Evolutionary conservation across 1,139 yeast species (phyloP).

Genomic region (Yamadazyma diospyri): DNA sequence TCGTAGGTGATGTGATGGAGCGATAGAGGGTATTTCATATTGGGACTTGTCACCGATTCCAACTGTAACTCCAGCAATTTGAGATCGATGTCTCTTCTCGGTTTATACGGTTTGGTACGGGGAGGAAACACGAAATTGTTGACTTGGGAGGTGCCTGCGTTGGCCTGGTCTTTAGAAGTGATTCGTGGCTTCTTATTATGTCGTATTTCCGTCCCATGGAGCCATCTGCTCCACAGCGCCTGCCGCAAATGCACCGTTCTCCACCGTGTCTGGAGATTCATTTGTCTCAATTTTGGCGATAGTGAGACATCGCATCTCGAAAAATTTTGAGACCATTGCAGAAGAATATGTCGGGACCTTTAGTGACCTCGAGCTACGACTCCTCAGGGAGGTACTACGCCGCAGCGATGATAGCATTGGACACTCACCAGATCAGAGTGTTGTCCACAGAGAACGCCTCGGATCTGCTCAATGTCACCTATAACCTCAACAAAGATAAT

Average conservation of each 20-base stretch:
- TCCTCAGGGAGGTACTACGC: constrained; percentile 60
- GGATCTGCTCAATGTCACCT: constrained; percentile 31
- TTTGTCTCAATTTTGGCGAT: too few species aligned
- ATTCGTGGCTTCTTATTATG: too few species aligned
- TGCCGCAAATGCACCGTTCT: too few species aligned
- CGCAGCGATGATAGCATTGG: constrained; percentile 66
- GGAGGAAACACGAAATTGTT: not conserved
- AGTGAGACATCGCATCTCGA: constrained; percentile 13
- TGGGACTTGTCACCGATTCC: constrained; percentile 6
- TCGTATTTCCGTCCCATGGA: too few species aligned
- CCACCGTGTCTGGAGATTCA: too few species aligned
- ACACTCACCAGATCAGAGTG: constrained; percentile 68
- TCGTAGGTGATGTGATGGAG: constrained; percentile 8
- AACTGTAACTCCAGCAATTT: constrained; percentile 1
- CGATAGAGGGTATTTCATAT: not conserved
- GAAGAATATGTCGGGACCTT: constrained; percentile 15
- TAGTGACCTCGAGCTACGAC: constrained; percentile 46
- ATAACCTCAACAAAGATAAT: constrained; percentile 54
- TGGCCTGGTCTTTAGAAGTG: not conserved
- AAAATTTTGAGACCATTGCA: constrained; percentile 6
- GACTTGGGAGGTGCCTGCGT: not conserved
- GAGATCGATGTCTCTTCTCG: constrained; percentile 2
- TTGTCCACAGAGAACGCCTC: constrained; percentile 45
- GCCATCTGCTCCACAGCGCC: too few species aligned
- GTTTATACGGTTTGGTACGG: not conserved